Percentiles rank a stretch among this genome's conserved stretches.
These are phyloP conservation scores for Botrytis medusae DNA, from an alignment of 2,329 filamentous ascomycete species.

Conservation along the genomic window DNA sequence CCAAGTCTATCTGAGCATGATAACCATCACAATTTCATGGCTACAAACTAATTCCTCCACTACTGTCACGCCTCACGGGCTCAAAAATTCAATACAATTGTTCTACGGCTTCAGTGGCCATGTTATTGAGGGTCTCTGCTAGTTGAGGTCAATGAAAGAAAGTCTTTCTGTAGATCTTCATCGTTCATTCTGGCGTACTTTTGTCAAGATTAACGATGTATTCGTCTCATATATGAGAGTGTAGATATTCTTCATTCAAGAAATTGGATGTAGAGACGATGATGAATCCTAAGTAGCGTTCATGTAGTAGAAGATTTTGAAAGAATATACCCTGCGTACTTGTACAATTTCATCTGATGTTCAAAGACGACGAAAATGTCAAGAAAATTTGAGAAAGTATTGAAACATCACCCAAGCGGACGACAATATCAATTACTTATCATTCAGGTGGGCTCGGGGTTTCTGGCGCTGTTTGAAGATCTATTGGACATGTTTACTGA, in stretches of 20 bases:
- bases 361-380: background rate
- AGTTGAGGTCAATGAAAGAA: background rate
- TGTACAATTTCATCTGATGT: background rate
- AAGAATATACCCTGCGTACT: background rate
- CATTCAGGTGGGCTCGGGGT: background rate
- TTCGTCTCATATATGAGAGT: background rate
- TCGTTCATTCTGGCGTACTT: background rate
- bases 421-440: background rate
- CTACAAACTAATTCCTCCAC: background rate
- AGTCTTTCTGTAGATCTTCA: background rate
- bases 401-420: background rate
- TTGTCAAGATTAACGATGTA: background rate
- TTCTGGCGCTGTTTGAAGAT: background rate
- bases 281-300: background rate
- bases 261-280: background rate
- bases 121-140: background rate
- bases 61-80: background rate
- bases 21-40: background rate
- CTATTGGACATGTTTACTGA: background rate
- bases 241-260: rapidly evolving
- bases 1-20: background rate
- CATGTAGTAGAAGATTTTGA: background rate
- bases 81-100: background rate
- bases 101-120: background rate
- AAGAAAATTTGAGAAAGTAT: background rate